Percentiles rank a stretch among this genome's conserved stretches.
Conservation (phyloP, 768 basidiomycete genomes). For the Xerocomellus dryophilus region DNA sequence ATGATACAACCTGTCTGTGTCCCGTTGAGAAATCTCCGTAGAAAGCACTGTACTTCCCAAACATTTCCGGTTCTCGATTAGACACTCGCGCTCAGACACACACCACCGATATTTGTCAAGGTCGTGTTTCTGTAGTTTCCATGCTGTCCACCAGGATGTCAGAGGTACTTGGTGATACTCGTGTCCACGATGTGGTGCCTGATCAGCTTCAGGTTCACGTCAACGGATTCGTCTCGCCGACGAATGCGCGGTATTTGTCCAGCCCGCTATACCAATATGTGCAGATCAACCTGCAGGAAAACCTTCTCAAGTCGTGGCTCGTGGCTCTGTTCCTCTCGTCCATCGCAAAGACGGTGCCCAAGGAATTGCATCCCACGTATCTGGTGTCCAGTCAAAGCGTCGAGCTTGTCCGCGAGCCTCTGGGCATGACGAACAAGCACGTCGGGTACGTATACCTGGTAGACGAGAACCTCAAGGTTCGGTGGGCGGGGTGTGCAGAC, state of each 20-base stretch:
- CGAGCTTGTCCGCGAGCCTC: conserved; percentile 78
- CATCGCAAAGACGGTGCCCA: conserved; percentile 64
- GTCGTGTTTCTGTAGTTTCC: conserved; percentile 74
- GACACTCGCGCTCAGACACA: conserved; percentile 53
- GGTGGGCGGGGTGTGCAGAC: conserved; percentile 92
- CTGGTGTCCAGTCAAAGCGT: conserved; percentile 80
- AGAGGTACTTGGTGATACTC: conserved; percentile 50
- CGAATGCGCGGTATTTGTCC: conserved; percentile 48
- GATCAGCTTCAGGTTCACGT: conserved; percentile 61
- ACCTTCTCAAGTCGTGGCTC: conserved; percentile 86
- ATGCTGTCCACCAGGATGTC: conserved; percentile 87
- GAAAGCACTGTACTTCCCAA: conserved; percentile 92
- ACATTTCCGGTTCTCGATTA: conserved; percentile 73
- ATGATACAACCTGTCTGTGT: neutral
- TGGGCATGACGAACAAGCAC: conserved; percentile 87
- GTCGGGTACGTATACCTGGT: conserved; percentile 92
- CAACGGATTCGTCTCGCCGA: conserved; percentile 61
- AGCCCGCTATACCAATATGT: conserved; percentile 68
- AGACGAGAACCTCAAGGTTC: conserved; percentile 77
- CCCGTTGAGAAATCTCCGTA: conserved; percentile 30
- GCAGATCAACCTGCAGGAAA: conserved; percentile 93
- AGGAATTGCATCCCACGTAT: conserved; percentile 64
- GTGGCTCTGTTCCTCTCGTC: conserved; percentile 80
- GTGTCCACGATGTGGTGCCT: neutral
- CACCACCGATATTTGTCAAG: conserved; percentile 74